A percentile compares a stretch with the other conserved stretches of the same genome.
Conservation (phyloP, 805 yeast genomes). For the Lipomyces anomalus region DNA sequence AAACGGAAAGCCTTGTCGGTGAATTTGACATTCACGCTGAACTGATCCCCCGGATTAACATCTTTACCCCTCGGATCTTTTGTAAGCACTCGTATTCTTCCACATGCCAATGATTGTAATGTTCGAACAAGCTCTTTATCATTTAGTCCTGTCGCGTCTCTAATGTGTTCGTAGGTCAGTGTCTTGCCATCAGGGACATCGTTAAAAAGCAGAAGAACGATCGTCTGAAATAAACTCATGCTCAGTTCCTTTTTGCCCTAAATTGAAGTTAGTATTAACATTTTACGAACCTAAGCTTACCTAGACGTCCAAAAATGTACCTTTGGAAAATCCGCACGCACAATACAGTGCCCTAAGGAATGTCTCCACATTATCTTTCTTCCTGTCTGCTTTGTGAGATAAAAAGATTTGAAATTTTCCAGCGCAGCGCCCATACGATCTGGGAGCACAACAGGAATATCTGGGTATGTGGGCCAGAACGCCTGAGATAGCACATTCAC, state of each 20-base stretch:
- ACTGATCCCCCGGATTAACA: conserved; percentile 24
- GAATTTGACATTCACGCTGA: conserved; percentile 27
- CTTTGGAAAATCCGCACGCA: conserved; percentile 29
- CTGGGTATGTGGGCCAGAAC: conserved; percentile 33
- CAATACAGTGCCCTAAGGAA: conserved; percentile 29
- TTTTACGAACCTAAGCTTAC: no score
- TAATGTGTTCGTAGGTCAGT: conserved; percentile 21
- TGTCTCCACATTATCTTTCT: conserved; percentile 30
- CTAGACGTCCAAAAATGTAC: no score
- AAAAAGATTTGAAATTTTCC: conserved; percentile 26
- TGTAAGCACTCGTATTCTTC: conserved; percentile 25
- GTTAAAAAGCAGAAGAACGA: conserved; percentile 29
- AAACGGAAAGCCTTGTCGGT: conserved; percentile 24
- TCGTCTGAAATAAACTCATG: conserved; percentile 29
- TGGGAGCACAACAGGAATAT: conserved; percentile 27
- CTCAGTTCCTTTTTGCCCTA: conserved; percentile 31
- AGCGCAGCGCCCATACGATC: conserved; percentile 23
- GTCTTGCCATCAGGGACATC: conserved; percentile 16
- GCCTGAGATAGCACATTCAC: conserved; percentile 31
- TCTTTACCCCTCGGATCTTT: conserved; percentile 24
- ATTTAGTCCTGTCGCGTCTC: conserved; percentile 22
- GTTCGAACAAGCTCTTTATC: conserved; percentile 23
- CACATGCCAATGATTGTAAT: conserved; percentile 28
- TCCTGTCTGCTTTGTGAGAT: conserved; percentile 24
- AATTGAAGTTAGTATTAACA: no score